Evolutionary conservation across 768 basidiomycete genomes (phyloP).

Genomic region (Cantharellus cinnabarinus): DNA sequence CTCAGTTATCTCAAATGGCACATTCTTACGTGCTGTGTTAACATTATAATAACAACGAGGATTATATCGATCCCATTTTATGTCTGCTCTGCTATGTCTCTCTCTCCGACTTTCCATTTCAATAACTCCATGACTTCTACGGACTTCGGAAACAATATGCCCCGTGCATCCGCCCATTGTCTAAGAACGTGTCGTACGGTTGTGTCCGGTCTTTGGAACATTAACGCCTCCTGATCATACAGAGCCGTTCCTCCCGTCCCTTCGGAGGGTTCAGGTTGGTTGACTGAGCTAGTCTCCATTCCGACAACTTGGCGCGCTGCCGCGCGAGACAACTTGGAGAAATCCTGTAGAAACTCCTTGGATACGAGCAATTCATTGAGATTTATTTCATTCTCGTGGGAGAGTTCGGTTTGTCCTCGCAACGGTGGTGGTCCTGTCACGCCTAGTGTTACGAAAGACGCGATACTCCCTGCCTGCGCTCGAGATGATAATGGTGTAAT

Average conservation of each 20-base stretch:
- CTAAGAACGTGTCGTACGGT: neutral
- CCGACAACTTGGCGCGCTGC: constrained; percentile 75
- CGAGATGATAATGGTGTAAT: constrained; percentile 19
- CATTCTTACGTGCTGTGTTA: too few relatives aligned
- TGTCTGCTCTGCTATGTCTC: neutral
- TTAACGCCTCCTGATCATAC: neutral
- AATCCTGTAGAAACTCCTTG: constrained; percentile 15
- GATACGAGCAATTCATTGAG: neutral
- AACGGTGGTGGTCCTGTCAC: constrained; percentile 7
- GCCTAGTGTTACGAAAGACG: neutral
- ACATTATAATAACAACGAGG: too few relatives aligned
- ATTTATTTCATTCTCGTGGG: neutral
- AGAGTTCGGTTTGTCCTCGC: constrained; percentile 6
- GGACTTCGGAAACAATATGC: neutral
- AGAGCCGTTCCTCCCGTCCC: neutral
- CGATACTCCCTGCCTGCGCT: constrained; percentile 11
- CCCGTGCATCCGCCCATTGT: neutral
- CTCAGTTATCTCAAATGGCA: too few relatives aligned
- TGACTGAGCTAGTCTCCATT: constrained; percentile 42
- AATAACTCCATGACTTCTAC: neutral
- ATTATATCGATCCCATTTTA: neutral
- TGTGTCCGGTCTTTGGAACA: neutral
- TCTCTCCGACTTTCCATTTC: neutral
- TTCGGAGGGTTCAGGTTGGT: neutral
- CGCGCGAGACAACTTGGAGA: constrained; percentile 45